A percentile compares a stretch with the other conserved stretches of the same genome.
Evolutionary conservation across 768 basidiomycete species (phyloP).

Genomic region (Suillus bovinus): DNA sequence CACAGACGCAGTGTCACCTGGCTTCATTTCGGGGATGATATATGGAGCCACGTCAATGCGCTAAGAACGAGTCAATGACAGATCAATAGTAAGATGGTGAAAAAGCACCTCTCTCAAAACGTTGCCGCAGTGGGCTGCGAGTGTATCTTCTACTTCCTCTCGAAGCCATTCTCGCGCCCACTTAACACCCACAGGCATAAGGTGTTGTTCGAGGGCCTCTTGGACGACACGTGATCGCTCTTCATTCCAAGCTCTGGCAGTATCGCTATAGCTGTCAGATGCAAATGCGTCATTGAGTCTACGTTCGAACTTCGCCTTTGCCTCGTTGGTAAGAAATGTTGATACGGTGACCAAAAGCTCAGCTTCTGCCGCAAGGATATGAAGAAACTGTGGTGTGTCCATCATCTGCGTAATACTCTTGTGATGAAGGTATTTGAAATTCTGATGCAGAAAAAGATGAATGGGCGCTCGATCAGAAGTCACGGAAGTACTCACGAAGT

Average conservation of each 20-base stretch:
- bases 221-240: slow-evolving; percentile 78
- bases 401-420: slow-evolving; percentile 76
- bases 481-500: slow-evolving; percentile 52
- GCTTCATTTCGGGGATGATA: slow-evolving; percentile 55
- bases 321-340: slow-evolving; percentile 63
- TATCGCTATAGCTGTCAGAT: slow-evolving; percentile 82
- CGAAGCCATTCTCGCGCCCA: slow-evolving; percentile 89
- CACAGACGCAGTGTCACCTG: slow-evolving; percentile 75
- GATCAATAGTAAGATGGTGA: not conserved
- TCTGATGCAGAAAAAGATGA: slow-evolving; percentile 43
- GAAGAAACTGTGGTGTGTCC: slow-evolving; percentile 77
- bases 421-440: slow-evolving; percentile 89
- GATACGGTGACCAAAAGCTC: slow-evolving; percentile 81
- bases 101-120: slow-evolving; percentile 63
- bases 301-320: slow-evolving; percentile 68
- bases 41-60: slow-evolving; percentile 84
- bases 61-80: slow-evolving; percentile 41
- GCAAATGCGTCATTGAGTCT: slow-evolving; percentile 78
- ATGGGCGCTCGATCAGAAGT: not conserved
- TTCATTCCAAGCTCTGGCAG: slow-evolving; percentile 89
- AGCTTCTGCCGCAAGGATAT: slow-evolving; percentile 89
- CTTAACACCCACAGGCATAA: slow-evolving; percentile 83
- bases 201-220: slow-evolving; percentile 74
- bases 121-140: slow-evolving; percentile 67
- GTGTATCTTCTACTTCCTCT: slow-evolving; percentile 85